Base-by-base conservation (phyloP, 805 yeast species). In the Nakazawaea laoshanensis region DNA sequence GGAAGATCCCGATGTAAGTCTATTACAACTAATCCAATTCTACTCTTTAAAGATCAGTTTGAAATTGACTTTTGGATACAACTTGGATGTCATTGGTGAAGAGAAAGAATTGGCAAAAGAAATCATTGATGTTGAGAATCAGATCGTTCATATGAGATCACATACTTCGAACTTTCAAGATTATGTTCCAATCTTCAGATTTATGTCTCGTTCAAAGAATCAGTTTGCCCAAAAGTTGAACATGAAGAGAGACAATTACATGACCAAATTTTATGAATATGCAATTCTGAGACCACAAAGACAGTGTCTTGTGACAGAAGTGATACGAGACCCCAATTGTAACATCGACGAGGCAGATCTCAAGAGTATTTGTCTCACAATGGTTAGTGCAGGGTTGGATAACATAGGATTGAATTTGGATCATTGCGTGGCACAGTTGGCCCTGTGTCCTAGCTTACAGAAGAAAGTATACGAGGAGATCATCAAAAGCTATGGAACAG, bases 361-460 rank as follows among this genome's bases (percentile, higher is more conserved):
- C 30, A 59, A 61, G 28, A 71, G 83, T 28, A 63, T 77, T 5
- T 80, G 88, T 46, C 56, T 81, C 25, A 77, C 88, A 0, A 73
- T 80, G 79, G 77, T 81, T 0, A 77, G 86, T 43, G 92, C 88
- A 7, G 92, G 92, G 0, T 55, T 81, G 16, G 89, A 81, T 47
- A 81, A 82, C 41, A 70, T 78, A 1, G 77, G 86, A 0, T 59
- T 79, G 20, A 78, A 73, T 29, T 58, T 80, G 31, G 68, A 70
- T 40, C 74, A 78, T 40, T 61, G 77, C 7, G 47, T 78, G 42
- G 81, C 81, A 1, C 80, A 75, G 24, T 53, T 81, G 26, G 64
- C 78, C 5, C 37, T 46, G 19, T 70, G 70, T 0, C 42, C 48
- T 1, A 38, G 33, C 0, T 43, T 73, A 8, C 80, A 74, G 46